A percentile compares a stretch with the other conserved stretches of the same genome.
Conservation (phyloP, 2,329 filamentous ascomycete genomes). For the Epichloe glyceriae region DNA sequence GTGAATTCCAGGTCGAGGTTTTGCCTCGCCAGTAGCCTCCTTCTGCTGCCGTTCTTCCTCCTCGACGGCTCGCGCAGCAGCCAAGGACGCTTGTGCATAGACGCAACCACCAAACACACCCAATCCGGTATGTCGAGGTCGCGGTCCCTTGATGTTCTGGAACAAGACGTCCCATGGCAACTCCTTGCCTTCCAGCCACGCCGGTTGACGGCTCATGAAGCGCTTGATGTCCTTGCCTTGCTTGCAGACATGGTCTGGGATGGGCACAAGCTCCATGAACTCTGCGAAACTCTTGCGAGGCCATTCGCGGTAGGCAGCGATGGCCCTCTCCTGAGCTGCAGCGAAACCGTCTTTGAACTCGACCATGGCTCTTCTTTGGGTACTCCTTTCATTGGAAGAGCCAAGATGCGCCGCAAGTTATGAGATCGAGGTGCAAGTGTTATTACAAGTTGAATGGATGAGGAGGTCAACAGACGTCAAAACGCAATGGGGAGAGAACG, state of each 20-base stretch:
- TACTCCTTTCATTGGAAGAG: neutral
- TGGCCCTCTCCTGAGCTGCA: neutral
- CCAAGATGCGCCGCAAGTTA: neutral
- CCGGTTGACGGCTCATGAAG: slow-evolving; percentile 20
- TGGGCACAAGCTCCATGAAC: slow-evolving; percentile 14
- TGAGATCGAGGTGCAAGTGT: neutral
- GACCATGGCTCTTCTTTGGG: neutral
- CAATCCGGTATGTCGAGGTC: slow-evolving; percentile 5
- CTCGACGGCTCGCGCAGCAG: slow-evolving; percentile 21
- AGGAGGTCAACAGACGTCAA: neutral
- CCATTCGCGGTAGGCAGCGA: slow-evolving; percentile 2
- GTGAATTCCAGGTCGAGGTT: slow-evolving; percentile 21
- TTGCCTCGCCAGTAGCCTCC: slow-evolving; percentile 3
- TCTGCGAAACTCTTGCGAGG: slow-evolving; percentile 18
- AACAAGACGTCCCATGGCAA: slow-evolving; percentile 17
- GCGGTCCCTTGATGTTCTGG: slow-evolving; percentile 5
- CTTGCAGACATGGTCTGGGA: slow-evolving; percentile 9
- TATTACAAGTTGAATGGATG: neutral
- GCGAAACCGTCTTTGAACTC: slow-evolving; percentile 2
- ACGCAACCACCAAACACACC: slow-evolving; percentile 26
- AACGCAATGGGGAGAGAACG: neutral
- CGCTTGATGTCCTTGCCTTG: slow-evolving; percentile 7
- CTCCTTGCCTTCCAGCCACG: slow-evolving; percentile 20
- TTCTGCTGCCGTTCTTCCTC: slow-evolving; percentile 15
- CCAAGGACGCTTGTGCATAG: slow-evolving; percentile 24